These are phyloP conservation scores for Botrytis galanthina DNA, from an alignment of 2,329 filamentous ascomycete genomes.

Conservation along the genomic window DNA sequence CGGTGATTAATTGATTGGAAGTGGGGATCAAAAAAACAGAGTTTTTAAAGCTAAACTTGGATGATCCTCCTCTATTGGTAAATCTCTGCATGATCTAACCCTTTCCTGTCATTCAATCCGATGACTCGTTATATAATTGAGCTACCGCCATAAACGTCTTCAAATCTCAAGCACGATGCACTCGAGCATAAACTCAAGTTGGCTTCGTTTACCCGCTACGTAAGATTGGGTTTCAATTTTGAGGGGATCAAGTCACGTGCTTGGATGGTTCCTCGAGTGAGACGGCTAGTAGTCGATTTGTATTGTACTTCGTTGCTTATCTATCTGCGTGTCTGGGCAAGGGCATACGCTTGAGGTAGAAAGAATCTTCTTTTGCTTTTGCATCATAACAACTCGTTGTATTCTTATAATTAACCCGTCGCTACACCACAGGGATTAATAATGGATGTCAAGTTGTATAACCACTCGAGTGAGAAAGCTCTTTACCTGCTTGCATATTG, in stretches of 20 bases:
- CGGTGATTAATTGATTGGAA: neutral
- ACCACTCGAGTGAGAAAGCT: neutral
- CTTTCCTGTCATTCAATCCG: neutral
- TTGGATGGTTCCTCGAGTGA: neutral
- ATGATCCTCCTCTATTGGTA: slow-evolving; percentile 21
- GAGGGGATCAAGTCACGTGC: neutral
- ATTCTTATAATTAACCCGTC: neutral
- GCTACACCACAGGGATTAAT: neutral
- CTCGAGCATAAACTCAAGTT: neutral
- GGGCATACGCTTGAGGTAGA: neutral
- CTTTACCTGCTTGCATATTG: neutral
- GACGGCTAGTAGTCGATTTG: neutral
- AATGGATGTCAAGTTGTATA: neutral
- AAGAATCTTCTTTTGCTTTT: neutral
- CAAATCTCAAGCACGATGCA: neutral
- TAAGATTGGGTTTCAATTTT: neutral
- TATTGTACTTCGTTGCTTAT: neutral
- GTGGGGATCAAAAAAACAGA: slow-evolving; percentile 4
- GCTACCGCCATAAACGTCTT: neutral
- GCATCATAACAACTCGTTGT: neutral
- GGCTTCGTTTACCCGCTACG: neutral
- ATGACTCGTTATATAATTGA: neutral
- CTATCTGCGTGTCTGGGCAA: neutral
- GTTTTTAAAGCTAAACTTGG: slow-evolving; percentile 8
- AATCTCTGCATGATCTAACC: slow-evolving; percentile 4